phyloP scores from a whole-genome alignment of 2,329 filamentous ascomycete genomes.

The Penicillium glabrum region DNA sequence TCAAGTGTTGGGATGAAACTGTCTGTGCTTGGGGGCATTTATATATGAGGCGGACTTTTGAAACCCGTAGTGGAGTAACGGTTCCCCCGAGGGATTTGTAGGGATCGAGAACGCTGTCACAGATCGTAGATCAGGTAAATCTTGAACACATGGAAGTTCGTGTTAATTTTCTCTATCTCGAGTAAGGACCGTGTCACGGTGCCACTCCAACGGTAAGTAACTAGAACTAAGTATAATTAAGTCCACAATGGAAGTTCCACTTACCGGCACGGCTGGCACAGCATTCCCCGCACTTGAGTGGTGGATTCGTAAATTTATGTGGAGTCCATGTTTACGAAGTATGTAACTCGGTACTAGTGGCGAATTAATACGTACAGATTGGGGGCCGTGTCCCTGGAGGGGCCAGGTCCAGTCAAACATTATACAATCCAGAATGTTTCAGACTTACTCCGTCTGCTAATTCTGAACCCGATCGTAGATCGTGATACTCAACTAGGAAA shows the following conservation, averaged over 20 bases:
- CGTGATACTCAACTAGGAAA: neutral
- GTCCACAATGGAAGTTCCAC: neutral
- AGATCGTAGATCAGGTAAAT: neutral
- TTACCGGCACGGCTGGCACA: neutral
- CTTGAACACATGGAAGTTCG: neutral
- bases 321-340: neutral
- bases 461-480: neutral
- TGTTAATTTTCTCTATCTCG: neutral
- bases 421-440: neutral
- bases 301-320: neutral
- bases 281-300: neutral
- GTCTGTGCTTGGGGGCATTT: neutral
- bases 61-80: neutral
- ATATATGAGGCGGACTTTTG: neutral
- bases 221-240: neutral
- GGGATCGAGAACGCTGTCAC: neutral
- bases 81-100: neutral
- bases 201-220: neutral
- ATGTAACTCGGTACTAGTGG: neutral
- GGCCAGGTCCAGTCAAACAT: neutral
- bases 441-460: neutral
- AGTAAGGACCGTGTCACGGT: neutral
- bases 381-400: neutral
- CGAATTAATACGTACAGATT: neutral
- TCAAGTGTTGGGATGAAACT: neutral